Evolutionary conservation across 139 green algal genomes (phyloP).

Genomic region (Volvox africanus): DNA sequence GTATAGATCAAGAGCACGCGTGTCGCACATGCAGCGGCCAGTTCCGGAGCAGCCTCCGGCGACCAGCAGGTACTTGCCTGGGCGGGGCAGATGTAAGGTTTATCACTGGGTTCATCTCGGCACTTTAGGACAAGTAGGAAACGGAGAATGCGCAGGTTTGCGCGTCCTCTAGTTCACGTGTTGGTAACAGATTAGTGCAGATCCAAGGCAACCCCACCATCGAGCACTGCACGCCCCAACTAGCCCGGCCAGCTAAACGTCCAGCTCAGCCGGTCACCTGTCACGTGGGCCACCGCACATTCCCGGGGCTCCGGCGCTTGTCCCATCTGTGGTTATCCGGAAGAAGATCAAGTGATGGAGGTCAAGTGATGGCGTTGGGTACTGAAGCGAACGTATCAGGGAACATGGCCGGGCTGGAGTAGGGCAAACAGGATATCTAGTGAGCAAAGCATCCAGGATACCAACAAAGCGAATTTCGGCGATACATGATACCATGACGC

Average conservation of each 20-base stretch:
- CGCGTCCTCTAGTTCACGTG: too few species aligned
- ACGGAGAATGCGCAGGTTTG: too few species aligned
- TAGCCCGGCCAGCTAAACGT: not conserved
- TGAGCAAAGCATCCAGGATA: too few species aligned
- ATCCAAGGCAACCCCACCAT: too few species aligned
- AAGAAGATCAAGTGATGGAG: not conserved
- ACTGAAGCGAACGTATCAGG: too few species aligned
- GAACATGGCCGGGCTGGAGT: too few species aligned
- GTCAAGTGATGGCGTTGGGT: not conserved
- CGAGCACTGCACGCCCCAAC: not conserved
- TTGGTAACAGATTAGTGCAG: too few species aligned
- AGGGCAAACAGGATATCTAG: too few species aligned
- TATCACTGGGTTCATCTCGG: too few species aligned
- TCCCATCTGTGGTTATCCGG: slow-evolving; percentile 33
- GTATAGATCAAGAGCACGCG: slow-evolving; percentile 73
- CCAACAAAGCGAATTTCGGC: too few species aligned
- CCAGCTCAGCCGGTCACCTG: slow-evolving; percentile 14
- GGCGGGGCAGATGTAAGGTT: not conserved
- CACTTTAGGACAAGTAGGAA: too few species aligned
- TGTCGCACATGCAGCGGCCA: slow-evolving; percentile 47
- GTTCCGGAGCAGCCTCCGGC: slow-evolving; percentile 59
- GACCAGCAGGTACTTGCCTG: slow-evolving; percentile 76
- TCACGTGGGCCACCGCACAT: slow-evolving; percentile 61
- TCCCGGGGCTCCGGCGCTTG: slow-evolving; percentile 62
- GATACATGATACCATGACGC: too few species aligned